Conservation (phyloP, 805 yeast species). For the Ogataea zsoltii region DNA sequence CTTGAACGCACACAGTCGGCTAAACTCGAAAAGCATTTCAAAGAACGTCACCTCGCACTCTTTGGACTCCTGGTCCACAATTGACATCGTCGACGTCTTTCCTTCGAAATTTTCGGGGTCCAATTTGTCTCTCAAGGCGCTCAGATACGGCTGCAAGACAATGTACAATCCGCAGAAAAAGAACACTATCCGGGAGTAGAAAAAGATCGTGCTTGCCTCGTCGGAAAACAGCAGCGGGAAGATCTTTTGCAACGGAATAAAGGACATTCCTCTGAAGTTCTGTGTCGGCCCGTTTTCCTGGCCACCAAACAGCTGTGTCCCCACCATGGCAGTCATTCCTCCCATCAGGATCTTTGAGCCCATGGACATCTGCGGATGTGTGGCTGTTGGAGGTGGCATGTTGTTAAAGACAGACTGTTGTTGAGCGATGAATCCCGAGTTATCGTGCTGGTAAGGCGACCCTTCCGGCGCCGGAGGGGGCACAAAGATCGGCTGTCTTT, state of each 20-base stretch:
- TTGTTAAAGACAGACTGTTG: slow-evolving; percentile 2
- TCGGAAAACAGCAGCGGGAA: slow-evolving; percentile 27
- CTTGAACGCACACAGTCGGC: slow-evolving; percentile 13
- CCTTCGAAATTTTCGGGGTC: slow-evolving; percentile 7
- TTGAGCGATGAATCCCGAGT: slow-evolving; percentile 1
- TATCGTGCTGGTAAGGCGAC: slow-evolving; percentile 2
- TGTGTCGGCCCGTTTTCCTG: slow-evolving; percentile 8
- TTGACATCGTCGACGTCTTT: background rate
- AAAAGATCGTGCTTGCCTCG: slow-evolving; percentile 10
- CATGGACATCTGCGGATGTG: slow-evolving; percentile 18
- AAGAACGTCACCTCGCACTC: slow-evolving; percentile 2
- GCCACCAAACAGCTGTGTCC: slow-evolving; percentile 29
- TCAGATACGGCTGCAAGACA: slow-evolving; percentile 16
- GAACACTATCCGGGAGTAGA: slow-evolving; percentile 17
- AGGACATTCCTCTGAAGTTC: slow-evolving; percentile 28
- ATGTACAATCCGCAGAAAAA: slow-evolving; percentile 25
- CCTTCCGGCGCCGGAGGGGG: slow-evolving; percentile 10
- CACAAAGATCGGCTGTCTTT: slow-evolving; percentile 10
- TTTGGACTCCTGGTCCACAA: background rate
- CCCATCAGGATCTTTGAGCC: slow-evolving; percentile 33
- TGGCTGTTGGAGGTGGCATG: background rate
- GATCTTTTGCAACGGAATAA: slow-evolving; percentile 25
- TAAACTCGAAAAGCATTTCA: slow-evolving; percentile 9
- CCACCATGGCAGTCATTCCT: slow-evolving; percentile 37
- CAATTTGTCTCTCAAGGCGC: background rate